Base-by-base conservation (phyloP, 306 rosid species). In the Sechiopsis laciniata region DNA sequence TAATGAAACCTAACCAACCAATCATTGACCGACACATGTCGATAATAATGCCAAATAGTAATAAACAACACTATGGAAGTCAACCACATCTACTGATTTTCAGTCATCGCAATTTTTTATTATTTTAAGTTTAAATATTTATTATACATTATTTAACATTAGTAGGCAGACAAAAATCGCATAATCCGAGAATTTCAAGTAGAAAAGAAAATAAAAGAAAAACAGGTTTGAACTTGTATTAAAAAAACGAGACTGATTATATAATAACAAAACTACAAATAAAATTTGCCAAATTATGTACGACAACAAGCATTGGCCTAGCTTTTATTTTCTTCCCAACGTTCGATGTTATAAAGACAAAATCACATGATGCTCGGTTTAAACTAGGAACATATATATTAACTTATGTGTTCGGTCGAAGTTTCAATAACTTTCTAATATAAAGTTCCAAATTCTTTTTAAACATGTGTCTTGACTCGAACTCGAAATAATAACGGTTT, bases 101-200 rank as follows among this genome's bases (percentile, higher is more conserved):
- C 40, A 26, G 29, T 26, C 29, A 26, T 26, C 29, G 2, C 29
- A 26, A 26, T 26, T 26, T 26, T 26, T 26, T 26, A 1, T 26
- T 26, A 1, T 26, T 26, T 26, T 26, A 26, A 26, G 29, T 26
- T 26, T 26, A 26, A 26, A 26, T 26, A 26, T 26, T 26, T 26
- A 26, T 26, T 26, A 26, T 26, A 26, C 2, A 26, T 1, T 26
- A 26, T 26, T 26, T 26, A 26, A 56, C n/a, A 40, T 68, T 20
- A 46, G 57, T 51, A 45, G 74, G 15, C 29, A 70, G 74, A 70
- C 74, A 70, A 70, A 70, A 24, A 8, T 70, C 59, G 74, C 74
- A 70, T 70, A 11, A 51, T 50, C 22, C 74, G 74, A 70, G 59
- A 69, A 50, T 69, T 1, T 69, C 48, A 48, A 2, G 10, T 32